phyloP scores from a whole-genome alignment of 176 grass and related monocot genomes.

The Aegilops bicornis region DNA sequence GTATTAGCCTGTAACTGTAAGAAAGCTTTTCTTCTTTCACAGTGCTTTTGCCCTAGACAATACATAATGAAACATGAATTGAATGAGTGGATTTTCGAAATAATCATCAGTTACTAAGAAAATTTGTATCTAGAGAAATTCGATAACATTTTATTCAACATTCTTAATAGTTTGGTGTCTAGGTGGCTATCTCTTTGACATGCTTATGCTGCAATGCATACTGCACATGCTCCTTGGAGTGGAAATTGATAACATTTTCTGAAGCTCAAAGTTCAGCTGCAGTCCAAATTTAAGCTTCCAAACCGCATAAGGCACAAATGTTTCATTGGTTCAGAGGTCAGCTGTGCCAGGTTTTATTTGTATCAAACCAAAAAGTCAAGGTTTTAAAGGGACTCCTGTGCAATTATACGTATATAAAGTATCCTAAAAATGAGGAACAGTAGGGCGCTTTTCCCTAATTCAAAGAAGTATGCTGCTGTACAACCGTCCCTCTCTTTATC shows the following conservation, averaged over 20 bases:
- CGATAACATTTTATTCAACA: neutral
- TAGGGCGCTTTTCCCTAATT: neutral
- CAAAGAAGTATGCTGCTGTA: neutral
- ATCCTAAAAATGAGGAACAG: neutral
- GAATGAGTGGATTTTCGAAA: neutral
- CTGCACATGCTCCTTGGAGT: neutral
- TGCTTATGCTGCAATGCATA: neutral
- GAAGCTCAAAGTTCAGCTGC: neutral
- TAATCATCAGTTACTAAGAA: neutral
- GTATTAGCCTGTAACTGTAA: neutral
- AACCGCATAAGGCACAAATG: neutral
- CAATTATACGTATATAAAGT: neutral
- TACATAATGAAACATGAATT: neutral
- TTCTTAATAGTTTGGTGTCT: neutral
- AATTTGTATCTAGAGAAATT: neutral
- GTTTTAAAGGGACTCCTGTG: neutral
- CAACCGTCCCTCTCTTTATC: neutral
- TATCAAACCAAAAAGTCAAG: neutral
- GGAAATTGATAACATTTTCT: neutral
- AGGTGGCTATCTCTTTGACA: neutral
- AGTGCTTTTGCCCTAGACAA: neutral
- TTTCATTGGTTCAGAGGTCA: neutral
- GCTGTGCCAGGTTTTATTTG: neutral
- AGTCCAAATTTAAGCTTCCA: neutral
- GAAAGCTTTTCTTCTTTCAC: neutral